Evolutionary conservation across 305 asterid species (phyloP).

Genomic region (Solanum hybrid): DNA sequence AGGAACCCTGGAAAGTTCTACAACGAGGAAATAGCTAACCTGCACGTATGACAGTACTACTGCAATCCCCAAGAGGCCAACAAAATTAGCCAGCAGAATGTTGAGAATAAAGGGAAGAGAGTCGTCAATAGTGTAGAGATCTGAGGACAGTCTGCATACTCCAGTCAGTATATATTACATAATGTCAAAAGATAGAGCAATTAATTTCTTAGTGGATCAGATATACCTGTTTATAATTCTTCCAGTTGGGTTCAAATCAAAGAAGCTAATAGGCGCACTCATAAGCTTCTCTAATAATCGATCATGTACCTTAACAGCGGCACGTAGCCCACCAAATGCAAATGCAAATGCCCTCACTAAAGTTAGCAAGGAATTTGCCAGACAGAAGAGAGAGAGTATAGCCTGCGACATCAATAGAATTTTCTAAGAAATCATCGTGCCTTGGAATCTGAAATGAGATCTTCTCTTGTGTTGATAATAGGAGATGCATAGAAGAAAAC

Average conservation of each 20-base stretch:
- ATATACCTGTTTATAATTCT: slow-evolving; percentile 90
- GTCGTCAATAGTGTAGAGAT: slow-evolving; percentile 92
- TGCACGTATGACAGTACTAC: slow-evolving; percentile 72
- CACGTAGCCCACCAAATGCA: slow-evolving; percentile 89
- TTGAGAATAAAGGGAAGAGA: slow-evolving; percentile 97
- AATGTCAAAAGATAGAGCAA: background rate
- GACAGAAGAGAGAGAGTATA: slow-evolving; percentile 60
- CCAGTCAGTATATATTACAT: slow-evolving; percentile 18
- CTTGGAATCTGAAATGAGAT: background rate
- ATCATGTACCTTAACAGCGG: slow-evolving; percentile 74
- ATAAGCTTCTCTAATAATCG: slow-evolving; percentile 50
- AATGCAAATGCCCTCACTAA: slow-evolving; percentile 82
- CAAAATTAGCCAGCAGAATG: slow-evolving; percentile 87
- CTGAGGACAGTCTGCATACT: slow-evolving; percentile 75
- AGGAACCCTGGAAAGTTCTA: background rate
- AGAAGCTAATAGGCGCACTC: slow-evolving; percentile 68
- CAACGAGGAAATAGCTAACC: slow-evolving; percentile 24
- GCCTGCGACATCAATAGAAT: slow-evolving; percentile 33
- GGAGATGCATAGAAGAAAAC: background rate
- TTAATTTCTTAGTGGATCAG: slow-evolving; percentile 5
- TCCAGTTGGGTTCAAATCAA: slow-evolving; percentile 87
- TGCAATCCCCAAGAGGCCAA: slow-evolving; percentile 81
- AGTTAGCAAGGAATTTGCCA: slow-evolving; percentile 68
- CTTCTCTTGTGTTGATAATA: background rate
- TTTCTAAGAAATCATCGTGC: background rate